A percentile compares a stretch with the other conserved stretches of the same genome.
Conservation (phyloP, 305 asterid genomes). For the Fraxinus ornus region DNA sequence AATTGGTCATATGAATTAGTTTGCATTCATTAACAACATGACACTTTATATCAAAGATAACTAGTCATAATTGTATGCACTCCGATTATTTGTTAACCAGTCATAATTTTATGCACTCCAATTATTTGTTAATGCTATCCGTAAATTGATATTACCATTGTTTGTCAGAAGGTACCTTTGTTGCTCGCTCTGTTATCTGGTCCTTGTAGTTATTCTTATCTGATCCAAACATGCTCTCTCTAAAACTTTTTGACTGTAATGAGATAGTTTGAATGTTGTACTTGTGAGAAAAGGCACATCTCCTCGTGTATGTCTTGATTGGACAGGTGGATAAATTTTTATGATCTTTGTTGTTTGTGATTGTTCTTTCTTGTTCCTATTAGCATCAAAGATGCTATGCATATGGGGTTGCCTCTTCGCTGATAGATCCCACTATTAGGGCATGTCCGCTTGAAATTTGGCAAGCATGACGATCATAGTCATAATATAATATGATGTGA, state of each 20-base stretch:
- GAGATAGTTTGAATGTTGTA: slow-evolving; percentile 2
- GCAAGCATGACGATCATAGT: not conserved
- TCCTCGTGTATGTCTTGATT: not conserved
- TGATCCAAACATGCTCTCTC: not conserved
- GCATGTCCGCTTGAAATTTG: slow-evolving; percentile 3
- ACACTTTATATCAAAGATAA: not conserved
- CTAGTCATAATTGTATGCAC: not conserved
- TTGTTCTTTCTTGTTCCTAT: not conserved
- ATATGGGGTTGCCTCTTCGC: not conserved
- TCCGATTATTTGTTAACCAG: not conserved
- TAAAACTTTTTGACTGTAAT: not conserved
- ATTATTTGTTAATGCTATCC: not conserved
- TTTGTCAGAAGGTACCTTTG: not conserved
- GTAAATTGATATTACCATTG: not conserved
- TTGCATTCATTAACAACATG: not conserved
- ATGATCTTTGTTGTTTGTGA: not conserved
- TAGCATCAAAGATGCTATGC: not conserved
- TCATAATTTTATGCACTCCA: not conserved
- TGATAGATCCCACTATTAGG: not conserved
- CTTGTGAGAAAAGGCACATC: not conserved
- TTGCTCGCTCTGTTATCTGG: slow-evolving; percentile 19
- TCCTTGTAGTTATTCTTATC: slow-evolving; percentile 3
- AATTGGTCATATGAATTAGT: not conserved
- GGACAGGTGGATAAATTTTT: not conserved
- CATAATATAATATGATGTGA: not conserved